A percentile compares a stretch with the other conserved stretches of the same genome.
phyloP scores from a whole-genome alignment of 352 stramenopile species.

The Phytopythium chamaehyphon region DNA sequence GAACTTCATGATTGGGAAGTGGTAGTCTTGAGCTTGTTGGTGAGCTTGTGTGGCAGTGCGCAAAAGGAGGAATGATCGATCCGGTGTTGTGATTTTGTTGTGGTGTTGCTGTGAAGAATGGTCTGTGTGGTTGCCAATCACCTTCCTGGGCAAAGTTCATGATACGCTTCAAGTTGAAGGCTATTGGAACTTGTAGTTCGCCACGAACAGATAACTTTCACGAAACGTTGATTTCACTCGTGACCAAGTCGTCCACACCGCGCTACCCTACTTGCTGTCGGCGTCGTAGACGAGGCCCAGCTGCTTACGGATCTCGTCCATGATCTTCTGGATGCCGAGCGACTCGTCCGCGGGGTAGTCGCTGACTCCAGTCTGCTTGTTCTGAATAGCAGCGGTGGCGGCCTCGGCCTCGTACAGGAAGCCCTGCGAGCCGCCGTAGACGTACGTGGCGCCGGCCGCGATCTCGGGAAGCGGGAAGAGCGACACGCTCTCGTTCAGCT shows the following conservation, averaged over 20 bases:
- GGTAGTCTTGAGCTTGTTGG: not conserved
- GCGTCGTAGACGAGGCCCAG: slow-evolving; percentile 36
- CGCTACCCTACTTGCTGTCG: not conserved
- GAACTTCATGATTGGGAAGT: no score
- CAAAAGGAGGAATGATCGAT: no score
- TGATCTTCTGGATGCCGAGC: slow-evolving; percentile 42
- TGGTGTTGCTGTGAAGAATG: no score
- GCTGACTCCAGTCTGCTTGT: slow-evolving; percentile 23
- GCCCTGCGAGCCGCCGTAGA: slow-evolving; percentile 25
- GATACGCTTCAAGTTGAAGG: no score
- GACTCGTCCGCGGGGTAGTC: slow-evolving; percentile 50
- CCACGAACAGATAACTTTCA: no score
- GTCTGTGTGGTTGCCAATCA: no score
- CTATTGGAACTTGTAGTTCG: no score
- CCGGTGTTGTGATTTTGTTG: no score
- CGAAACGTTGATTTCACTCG: no score
- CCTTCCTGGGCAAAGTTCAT: no score
- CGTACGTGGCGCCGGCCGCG: slow-evolving; percentile 4
- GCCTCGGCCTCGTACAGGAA: slow-evolving; percentile 74
- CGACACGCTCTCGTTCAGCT: slow-evolving; percentile 9
- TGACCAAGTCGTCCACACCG: no score
- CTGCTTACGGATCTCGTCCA: slow-evolving; percentile 50
- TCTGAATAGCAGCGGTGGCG: slow-evolving; percentile 32
- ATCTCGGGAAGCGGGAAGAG: slow-evolving; percentile 18
- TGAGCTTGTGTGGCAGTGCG: no score